A percentile compares a stretch with the other conserved stretches of the same genome.
These are phyloP conservation scores for Coemansia sp. DNA, from an alignment of 192 early-diverging fungal genomes.

Conservation along the genomic window DNA sequence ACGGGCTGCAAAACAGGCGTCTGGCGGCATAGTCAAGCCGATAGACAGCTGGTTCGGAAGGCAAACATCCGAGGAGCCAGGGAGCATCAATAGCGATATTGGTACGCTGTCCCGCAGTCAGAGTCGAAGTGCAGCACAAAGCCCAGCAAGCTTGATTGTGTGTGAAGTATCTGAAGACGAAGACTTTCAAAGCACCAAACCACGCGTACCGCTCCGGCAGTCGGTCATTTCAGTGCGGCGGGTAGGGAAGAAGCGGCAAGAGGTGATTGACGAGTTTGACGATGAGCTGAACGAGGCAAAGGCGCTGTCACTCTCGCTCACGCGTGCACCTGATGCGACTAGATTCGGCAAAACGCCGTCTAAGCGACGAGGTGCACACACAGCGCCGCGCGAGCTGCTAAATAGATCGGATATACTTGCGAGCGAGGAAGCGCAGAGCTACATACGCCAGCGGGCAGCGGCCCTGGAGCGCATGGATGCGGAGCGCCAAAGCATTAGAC, in stretches of 20 bases:
- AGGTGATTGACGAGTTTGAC: constrained; percentile 40
- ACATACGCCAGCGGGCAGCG: constrained; percentile 34
- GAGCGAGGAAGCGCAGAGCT: constrained; percentile 37
- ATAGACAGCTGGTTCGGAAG: constrained; percentile 24
- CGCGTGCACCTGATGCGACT: constrained; percentile 9
- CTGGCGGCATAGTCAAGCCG: not conserved
- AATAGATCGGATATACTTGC: constrained; percentile 35
- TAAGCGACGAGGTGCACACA: constrained; percentile 7
- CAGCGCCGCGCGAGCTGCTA: constrained; percentile 9
- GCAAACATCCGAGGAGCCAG: not conserved
- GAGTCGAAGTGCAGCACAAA: not conserved
- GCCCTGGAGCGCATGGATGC: constrained; percentile 37
- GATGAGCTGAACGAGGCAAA: constrained; percentile 47
- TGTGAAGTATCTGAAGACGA: constrained; percentile 36
- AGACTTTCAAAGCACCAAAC: constrained; percentile 29
- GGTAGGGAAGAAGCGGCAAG: constrained; percentile 19
- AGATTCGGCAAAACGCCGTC: not conserved
- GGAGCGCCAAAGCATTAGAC: not conserved
- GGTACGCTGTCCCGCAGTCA: not conserved
- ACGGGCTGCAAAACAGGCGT: not conserved
- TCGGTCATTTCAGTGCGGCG: constrained; percentile 17
- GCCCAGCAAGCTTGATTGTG: not conserved
- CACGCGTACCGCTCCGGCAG: constrained; percentile 23
- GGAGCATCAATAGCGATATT: not conserved
- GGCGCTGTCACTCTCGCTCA: constrained; percentile 41